A percentile compares a stretch with the other conserved stretches of the same genome.
Conservation (phyloP, 176 grass and related monocot genomes). For the Oryza longistaminata region DNA sequence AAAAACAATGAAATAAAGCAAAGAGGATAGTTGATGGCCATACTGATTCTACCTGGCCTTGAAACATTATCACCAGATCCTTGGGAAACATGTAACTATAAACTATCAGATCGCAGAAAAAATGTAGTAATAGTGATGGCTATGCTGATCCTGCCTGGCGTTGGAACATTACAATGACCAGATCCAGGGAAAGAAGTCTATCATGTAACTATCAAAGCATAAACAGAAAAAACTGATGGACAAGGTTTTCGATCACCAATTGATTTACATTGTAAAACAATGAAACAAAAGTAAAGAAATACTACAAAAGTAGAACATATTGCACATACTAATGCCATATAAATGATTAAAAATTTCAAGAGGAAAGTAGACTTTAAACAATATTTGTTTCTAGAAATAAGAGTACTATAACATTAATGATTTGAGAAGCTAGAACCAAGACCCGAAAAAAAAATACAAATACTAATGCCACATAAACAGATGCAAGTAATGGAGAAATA, state of each 20-base stretch:
- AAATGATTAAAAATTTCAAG: neutral
- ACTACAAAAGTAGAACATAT: neutral
- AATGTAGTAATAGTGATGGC: no score
- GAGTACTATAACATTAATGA: neutral
- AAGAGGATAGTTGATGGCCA: no score
- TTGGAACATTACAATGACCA: no score
- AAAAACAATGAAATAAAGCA: no score
- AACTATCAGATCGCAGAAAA: no score
- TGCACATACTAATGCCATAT: no score
- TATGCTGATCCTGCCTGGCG: no score
- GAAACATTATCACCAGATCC: no score
- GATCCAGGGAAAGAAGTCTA: no score
- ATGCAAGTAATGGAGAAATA: slow-evolving; percentile 33
- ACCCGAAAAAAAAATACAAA: neutral
- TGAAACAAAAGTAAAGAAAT: neutral
- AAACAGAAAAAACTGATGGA: neutral
- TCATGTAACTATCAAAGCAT: no score
- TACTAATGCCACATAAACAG: neutral
- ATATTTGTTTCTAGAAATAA: neutral
- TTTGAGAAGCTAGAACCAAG: neutral
- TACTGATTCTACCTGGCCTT: no score
- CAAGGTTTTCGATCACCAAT: neutral
- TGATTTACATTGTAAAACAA: neutral
- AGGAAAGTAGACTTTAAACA: neutral
- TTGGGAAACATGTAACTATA: no score